Evolutionary conservation across 78 protist genomes (phyloP).

Genomic region (slime mould (Dictyostelium discoideum)): DNA sequence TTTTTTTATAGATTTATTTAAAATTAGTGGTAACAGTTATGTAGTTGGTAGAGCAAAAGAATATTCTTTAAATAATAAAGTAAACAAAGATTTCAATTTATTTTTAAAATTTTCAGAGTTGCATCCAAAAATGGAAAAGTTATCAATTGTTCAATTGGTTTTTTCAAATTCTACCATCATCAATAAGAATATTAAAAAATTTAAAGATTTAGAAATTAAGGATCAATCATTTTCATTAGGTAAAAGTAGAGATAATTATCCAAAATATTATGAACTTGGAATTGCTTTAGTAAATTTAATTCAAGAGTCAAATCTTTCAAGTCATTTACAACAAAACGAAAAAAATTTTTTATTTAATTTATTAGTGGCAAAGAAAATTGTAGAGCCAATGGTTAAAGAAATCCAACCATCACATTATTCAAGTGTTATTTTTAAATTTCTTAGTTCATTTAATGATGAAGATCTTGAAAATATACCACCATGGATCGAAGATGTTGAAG

Average conservation of each 20-base stretch:
- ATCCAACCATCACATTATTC: not conserved
- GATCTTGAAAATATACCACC: not conserved
- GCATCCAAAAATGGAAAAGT: not conserved
- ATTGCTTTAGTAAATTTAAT: not conserved
- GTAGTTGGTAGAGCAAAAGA: not conserved
- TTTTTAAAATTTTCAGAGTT: not conserved
- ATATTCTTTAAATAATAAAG: not conserved
- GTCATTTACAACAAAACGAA: not conserved
- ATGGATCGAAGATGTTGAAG: not conserved
- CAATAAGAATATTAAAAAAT: too few species aligned
- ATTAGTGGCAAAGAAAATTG: not conserved
- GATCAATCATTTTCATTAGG: not conserved
- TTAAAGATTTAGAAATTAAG: not conserved
- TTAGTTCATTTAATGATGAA: not conserved
- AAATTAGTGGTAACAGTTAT: not conserved
- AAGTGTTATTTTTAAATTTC: not conserved
- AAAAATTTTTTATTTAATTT: not conserved
- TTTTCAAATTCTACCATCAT: not conserved
- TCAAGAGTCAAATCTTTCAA: not conserved
- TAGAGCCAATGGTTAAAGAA: not conserved
- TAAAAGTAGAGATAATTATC: not conserved
- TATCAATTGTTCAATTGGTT: not conserved
- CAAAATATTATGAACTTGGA: not conserved
- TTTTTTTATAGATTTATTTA: too few species aligned
- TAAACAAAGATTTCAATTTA: not conserved